Conservation (phyloP, 2,329 filamentous ascomycete species). For the Botryotinia convoluta region DNA sequence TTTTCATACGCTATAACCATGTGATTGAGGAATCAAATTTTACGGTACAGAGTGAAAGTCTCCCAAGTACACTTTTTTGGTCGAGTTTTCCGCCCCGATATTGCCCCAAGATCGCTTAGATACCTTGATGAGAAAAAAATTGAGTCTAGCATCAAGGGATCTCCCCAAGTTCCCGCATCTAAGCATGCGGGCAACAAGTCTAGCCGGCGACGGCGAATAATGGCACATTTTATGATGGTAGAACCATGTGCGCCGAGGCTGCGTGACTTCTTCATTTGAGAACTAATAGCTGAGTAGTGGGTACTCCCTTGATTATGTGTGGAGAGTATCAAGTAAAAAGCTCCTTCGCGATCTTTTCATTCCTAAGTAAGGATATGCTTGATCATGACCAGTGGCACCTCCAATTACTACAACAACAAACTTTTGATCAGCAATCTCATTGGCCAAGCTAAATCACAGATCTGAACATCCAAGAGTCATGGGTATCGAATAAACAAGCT, state of each 20-base stretch:
- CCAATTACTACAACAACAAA: not conserved
- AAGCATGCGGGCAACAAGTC: not conserved
- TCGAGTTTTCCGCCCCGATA: not conserved
- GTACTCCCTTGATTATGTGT: not conserved
- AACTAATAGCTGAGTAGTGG: not conserved
- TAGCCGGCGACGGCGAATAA: not conserved
- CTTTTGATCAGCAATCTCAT: not conserved
- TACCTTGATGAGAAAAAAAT: not conserved
- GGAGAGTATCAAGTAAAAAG: not conserved
- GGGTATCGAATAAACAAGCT: not conserved
- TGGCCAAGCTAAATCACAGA: not conserved
- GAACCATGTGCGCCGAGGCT: not conserved
- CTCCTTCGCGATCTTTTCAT: not conserved
- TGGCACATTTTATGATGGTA: not conserved
- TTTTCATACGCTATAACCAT: not conserved
- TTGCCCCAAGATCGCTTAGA: not conserved
- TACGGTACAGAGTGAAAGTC: not conserved
- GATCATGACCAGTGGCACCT: not conserved
- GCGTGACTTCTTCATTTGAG: not conserved
- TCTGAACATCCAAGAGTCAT: not conserved
- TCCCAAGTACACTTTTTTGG: not conserved
- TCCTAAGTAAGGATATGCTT: conserved; percentile 9
- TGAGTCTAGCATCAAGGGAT: not conserved
- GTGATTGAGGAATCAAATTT: not conserved
- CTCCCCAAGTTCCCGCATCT: not conserved